A percentile compares a stretch with the other conserved stretches of the same genome.
Conservation (phyloP, 139 green algal genomes). For the Chlorella ohadii region DNA sequence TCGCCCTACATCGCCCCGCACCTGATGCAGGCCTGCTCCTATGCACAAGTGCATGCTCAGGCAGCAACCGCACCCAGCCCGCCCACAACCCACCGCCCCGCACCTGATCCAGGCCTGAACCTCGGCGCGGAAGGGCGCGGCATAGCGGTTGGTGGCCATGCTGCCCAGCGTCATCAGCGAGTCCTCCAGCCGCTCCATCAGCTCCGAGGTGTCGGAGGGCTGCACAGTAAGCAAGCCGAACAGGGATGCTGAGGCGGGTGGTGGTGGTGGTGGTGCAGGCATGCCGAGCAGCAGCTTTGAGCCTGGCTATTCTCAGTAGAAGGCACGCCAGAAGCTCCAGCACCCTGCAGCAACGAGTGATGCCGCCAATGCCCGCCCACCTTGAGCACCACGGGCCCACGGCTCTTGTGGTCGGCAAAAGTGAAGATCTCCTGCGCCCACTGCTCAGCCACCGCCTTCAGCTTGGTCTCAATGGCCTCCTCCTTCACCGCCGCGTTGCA, state of each 20-base stretch:
- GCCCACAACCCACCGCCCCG: too few relatives aligned
- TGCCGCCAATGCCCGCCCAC: slow-evolving; percentile 37
- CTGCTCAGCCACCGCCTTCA: slow-evolving; percentile 58
- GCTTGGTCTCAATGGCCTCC: slow-evolving; percentile 91
- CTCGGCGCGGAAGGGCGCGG: slow-evolving; percentile 83
- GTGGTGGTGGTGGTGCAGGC: too few relatives aligned
- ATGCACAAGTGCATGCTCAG: too few relatives aligned
- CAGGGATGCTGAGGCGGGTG: too few relatives aligned
- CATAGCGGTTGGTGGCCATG: slow-evolving; percentile 95
- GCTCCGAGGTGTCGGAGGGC: slow-evolving; percentile 85
- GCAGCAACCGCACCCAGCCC: too few relatives aligned
- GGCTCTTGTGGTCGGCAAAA: slow-evolving; percentile 93
- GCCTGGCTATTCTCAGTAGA: too few relatives aligned
- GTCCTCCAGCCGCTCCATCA: slow-evolving; percentile 97
- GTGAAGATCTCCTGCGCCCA: slow-evolving; percentile 62
- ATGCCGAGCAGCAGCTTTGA: too few relatives aligned
- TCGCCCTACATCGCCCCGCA: too few relatives aligned
- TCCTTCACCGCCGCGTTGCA: slow-evolving; percentile 87
- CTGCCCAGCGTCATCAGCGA: slow-evolving; percentile 91
- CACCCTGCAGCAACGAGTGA: too few relatives aligned
- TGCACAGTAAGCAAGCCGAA: slow-evolving; percentile 9
- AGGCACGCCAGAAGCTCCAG: too few relatives aligned
- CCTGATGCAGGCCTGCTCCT: too few relatives aligned
- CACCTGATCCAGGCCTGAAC: slow-evolving; percentile 72
- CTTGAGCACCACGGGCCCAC: slow-evolving; percentile 91